Conservation (phyloP, 164 flowering plant genomes). For the Magnolia changhungtana region DNA sequence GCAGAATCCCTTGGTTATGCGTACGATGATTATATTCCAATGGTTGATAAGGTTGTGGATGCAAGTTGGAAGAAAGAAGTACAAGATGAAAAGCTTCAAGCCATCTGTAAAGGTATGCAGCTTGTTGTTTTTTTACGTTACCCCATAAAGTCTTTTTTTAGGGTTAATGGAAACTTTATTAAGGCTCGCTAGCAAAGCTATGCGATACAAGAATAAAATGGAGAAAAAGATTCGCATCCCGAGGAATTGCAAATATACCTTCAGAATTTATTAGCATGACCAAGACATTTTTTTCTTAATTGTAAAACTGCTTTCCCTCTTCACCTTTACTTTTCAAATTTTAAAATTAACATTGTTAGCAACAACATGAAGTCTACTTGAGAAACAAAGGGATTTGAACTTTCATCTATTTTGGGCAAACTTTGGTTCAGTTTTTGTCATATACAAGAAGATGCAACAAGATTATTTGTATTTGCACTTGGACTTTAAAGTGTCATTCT, state of each 20-base stretch:
- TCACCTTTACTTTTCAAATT: neutral
- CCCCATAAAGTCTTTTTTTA: neutral
- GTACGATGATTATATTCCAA: conserved; percentile 81
- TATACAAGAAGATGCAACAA: too few species aligned
- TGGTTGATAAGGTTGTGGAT: conserved; percentile 94
- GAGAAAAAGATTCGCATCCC: too few species aligned
- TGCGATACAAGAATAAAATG: neutral
- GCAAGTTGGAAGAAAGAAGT: conserved; percentile 61
- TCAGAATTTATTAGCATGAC: neutral
- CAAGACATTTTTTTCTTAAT: neutral
- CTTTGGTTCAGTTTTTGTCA: too few species aligned
- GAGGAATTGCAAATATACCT: neutral
- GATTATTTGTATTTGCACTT: too few species aligned
- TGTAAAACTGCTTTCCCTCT: neutral
- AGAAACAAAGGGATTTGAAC: too few species aligned
- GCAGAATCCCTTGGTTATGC: conserved; percentile 36
- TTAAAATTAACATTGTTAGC: neutral
- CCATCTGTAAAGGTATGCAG: conserved; percentile 47
- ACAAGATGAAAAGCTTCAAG: conserved; percentile 31
- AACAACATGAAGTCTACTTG: too few species aligned
- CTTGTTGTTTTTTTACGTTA: neutral
- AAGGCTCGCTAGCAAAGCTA: neutral
- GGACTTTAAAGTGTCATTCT: too few species aligned
- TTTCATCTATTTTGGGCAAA: too few species aligned
- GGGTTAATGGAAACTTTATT: too few species aligned